A percentile compares a stretch with the other conserved stretches of the same genome.
These are phyloP conservation scores for Silene coronaria DNA, from an alignment of 179 eudicot species.

Conservation along the genomic window DNA sequence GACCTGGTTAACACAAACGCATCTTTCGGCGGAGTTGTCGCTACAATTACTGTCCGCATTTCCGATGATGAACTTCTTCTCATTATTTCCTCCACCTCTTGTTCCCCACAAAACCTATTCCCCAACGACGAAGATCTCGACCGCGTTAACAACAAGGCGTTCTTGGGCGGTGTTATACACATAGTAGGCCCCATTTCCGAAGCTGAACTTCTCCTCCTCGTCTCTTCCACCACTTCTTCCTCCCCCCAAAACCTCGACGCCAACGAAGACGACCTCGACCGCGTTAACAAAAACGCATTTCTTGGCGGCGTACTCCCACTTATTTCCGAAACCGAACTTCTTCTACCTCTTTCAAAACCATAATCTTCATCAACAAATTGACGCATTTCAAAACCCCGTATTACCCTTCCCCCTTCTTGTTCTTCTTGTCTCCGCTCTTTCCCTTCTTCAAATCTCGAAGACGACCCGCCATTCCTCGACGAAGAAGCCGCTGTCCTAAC, in stretches of 20 bases:
- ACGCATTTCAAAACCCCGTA: neutral
- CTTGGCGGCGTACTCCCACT: constrained; percentile 35
- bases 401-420: neutral
- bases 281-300: constrained; percentile 53
- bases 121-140: constrained; percentile 58
- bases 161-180: constrained; percentile 39
- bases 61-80: neutral
- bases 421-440: neutral
- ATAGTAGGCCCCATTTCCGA: neutral
- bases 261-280: constrained; percentile 59
- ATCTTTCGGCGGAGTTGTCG: constrained; percentile 44
- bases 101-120: neutral
- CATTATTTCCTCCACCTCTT: neutral
- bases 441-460: constrained; percentile 14
- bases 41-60: neutral
- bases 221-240: too few relatives aligned
- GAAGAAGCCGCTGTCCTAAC: constrained; percentile 22
- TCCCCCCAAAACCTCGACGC: constrained; percentile 18
- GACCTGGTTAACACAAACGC: constrained; percentile 59
- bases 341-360: neutral
- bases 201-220: constrained; percentile 4
- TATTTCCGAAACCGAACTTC: neutral
- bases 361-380: neutral
- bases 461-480: constrained; percentile 26
- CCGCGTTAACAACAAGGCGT: constrained; percentile 56